Base-by-base conservation (phyloP, 768 basidiomycete species). In the Rhizopogon roseolus region DNA sequence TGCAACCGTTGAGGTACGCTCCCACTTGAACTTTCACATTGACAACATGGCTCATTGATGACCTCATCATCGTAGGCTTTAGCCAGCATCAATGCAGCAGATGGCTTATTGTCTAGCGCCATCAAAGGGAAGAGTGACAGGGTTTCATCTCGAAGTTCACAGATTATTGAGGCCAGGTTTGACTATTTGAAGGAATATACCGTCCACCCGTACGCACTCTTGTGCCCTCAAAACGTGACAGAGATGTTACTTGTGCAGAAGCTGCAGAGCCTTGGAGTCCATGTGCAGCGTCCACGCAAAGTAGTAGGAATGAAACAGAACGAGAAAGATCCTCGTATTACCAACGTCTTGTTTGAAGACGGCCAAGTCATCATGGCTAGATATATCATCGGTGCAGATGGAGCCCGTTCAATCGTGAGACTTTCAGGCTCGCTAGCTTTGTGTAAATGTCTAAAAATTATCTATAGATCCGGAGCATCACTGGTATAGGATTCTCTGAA, bases 301-400 rank as follows among this genome's bases (percentile, higher is more conserved):
- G 74, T 72, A 10, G 60, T 73, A 5, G 72, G 71, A 14, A 53
- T 81, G 52, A 66, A 63, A 49, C 57, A 59, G 8, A 71, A 67
- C 48, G 52, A 56, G 10, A 56, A 57, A 14, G 64, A 73, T 28
- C 5, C 53, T 14, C 63, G 61, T 8, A 22, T 74, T 10, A 69
- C 61, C 7, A 69, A 77, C 9, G 78, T 77, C 13, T 59, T 62
- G 0, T 80, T 82, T 57, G 76, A 80, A 22, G 70, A 73, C 39
- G 80, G 80, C 4, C 69, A 70, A 36, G 59, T 68, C 13, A 69
- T 81, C 27, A 70, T 61, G 4, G 63, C 79, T 14, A 71, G 69
- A 36, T 80, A 79, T 60, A 73, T 81, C 4, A 60, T 81, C 34
- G 80, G 76, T 19, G 79, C 80, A 7, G 81, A 82, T 59, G 80